These are phyloP conservation scores for Chrysosporium keratinophilum DNA, from an alignment of 2,329 filamentous ascomycete species.

Conservation along the genomic window DNA sequence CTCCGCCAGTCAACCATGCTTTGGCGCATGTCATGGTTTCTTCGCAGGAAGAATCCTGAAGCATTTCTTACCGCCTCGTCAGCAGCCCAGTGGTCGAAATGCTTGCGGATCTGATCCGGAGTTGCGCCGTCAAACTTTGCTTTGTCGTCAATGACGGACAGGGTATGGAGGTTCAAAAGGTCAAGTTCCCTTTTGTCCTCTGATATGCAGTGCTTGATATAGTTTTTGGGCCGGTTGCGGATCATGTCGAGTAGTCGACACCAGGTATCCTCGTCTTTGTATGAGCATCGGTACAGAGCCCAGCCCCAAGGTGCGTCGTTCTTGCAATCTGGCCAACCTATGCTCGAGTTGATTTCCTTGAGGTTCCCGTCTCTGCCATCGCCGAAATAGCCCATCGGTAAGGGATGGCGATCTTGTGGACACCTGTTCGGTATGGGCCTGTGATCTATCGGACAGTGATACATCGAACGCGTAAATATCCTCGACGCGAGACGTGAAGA, in stretches of 20 bases:
- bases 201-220: too few relatives aligned
- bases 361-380: too few relatives aligned
- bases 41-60: background rate
- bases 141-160: conserved; percentile 13
- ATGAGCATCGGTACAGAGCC: too few relatives aligned
- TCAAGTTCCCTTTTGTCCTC: background rate
- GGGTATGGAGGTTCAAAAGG: conserved; percentile 12
- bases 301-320: too few relatives aligned
- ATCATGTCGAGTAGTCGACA: conserved; percentile 1
- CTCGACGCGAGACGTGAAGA: too few relatives aligned
- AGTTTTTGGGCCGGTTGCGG: background rate
- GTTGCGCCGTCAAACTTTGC: conserved; percentile 11
- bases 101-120: conserved; percentile 13
- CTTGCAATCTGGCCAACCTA: too few relatives aligned
- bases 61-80: background rate
- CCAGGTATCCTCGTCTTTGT: background rate
- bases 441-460: too few relatives aligned
- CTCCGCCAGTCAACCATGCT: background rate
- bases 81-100: conserved; percentile 12
- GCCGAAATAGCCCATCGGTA: too few relatives aligned
- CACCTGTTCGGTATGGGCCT: too few relatives aligned
- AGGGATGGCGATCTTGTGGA: too few relatives aligned
- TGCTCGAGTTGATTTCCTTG: too few relatives aligned
- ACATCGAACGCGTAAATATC: too few relatives aligned
- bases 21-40: background rate